Conservation (phyloP, 352 stramenopile genomes). For the Phytophthora tubulina region DNA sequence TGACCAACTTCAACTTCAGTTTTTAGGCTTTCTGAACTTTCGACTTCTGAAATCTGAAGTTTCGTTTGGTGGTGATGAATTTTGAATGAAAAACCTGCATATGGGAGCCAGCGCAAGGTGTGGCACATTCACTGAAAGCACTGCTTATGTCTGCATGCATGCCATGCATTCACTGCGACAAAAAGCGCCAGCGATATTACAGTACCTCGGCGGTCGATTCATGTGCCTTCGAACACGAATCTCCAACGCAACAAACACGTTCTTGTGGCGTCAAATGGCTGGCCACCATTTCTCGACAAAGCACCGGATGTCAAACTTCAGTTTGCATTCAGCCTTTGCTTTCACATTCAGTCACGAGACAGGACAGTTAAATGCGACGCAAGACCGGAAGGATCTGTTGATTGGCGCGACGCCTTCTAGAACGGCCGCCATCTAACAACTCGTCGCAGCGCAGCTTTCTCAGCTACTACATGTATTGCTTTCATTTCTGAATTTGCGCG, state of each 20-base stretch:
- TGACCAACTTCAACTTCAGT: slow-evolving; percentile 23
- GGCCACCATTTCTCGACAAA: background rate
- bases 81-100: background rate
- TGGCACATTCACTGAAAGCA: slow-evolving; percentile 10
- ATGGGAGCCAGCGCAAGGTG: background rate
- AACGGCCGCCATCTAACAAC: background rate
- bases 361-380: slow-evolving; percentile 14
- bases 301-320: slow-evolving; percentile 24
- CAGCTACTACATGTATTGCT: no score
- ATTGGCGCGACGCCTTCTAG: slow-evolving; percentile 17
- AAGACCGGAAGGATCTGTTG: slow-evolving; percentile 24
- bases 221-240: slow-evolving; percentile 2
- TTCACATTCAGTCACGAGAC: slow-evolving; percentile 38
- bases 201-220: background rate
- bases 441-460: slow-evolving; percentile 1
- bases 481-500: slow-evolving; percentile 32
- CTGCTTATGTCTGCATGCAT: slow-evolving; percentile 8
- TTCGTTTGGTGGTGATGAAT: slow-evolving; percentile 1
- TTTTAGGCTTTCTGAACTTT: background rate
- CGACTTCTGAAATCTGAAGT: background rate
- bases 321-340: slow-evolving; percentile 13
- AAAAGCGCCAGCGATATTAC: background rate
- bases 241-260: slow-evolving; percentile 13
- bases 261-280: slow-evolving; percentile 25
- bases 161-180: slow-evolving; percentile 19